These are phyloP conservation scores for Wickerhamomyces strasburgensis DNA, from an alignment of 805 yeast genomes.

Conservation along the genomic window DNA sequence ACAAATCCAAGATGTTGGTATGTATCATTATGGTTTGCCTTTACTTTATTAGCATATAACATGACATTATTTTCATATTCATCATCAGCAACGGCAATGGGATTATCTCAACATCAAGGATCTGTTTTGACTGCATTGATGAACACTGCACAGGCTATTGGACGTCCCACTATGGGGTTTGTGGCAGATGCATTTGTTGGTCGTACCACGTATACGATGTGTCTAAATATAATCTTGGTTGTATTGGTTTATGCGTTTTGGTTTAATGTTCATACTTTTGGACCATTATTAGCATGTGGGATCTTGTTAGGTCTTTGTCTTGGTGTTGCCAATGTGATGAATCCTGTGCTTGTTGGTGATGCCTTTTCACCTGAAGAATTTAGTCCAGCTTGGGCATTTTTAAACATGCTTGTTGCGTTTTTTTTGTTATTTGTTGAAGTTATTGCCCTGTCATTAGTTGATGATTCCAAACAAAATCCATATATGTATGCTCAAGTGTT, in stretches of 20 bases:
- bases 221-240: conserved; percentile 29
- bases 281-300: conserved; percentile 35
- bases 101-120: conserved; percentile 38
- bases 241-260: conserved; percentile 41
- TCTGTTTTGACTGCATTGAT: conserved; percentile 41
- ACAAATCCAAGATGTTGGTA: conserved; percentile 25
- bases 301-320: conserved; percentile 38
- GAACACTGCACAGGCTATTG: conserved; percentile 42
- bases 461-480: conserved; percentile 30
- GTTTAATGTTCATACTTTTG: conserved; percentile 37
- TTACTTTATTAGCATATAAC: conserved; percentile 36
- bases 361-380: conserved; percentile 31
- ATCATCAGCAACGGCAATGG: conserved; percentile 42
- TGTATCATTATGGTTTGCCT: conserved; percentile 32
- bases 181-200: conserved; percentile 40
- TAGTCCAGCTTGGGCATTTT: conserved; percentile 35
- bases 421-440: conserved; percentile 45
- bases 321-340: conserved; percentile 42
- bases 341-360: conserved; percentile 37
- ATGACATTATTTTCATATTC: conserved; percentile 42
- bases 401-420: conserved; percentile 29
- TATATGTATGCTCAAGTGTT: conserved; percentile 56
- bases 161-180: conserved; percentile 45
- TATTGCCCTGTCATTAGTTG: conserved; percentile 45
- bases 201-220: conserved; percentile 39